Evolutionary conservation across 768 basidiomycete genomes (phyloP).

Genomic region (Favolaschia claudopus): DNA sequence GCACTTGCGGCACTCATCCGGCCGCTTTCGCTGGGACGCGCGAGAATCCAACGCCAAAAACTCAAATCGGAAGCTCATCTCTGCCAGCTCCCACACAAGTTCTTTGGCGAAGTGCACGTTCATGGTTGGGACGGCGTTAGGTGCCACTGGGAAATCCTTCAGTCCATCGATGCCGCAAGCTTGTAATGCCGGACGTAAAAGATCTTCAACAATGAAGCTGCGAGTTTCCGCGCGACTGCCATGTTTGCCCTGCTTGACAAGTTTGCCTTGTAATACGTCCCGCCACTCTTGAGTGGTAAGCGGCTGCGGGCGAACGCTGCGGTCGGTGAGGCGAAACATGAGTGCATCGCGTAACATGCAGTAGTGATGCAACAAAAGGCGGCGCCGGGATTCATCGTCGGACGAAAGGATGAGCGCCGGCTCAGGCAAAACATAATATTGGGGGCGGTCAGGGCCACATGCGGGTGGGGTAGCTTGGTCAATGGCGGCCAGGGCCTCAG

Average conservation of each 20-base stretch:
- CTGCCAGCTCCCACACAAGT: conserved; percentile 17
- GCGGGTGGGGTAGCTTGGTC: background rate
- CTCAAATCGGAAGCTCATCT: conserved; percentile 25
- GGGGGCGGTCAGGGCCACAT: background rate
- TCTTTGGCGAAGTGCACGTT: background rate
- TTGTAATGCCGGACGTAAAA: background rate
- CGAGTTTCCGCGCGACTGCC: background rate
- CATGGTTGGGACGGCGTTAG: background rate
- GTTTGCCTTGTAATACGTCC: background rate
- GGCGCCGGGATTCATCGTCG: background rate
- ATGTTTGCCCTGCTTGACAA: background rate
- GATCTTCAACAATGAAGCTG: background rate
- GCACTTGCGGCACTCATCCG: conserved; percentile 6
- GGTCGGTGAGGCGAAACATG: conserved; percentile 6
- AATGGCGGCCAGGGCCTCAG: conserved; percentile 2
- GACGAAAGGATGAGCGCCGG: background rate
- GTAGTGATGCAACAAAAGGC: conserved; percentile 3
- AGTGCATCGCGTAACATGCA: background rate
- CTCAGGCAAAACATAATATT: conserved; percentile 7
- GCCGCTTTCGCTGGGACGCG: conserved; percentile 3
- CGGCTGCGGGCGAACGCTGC: background rate
- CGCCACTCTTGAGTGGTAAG: conserved; percentile 9
- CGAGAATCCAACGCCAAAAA: conserved; percentile 23
- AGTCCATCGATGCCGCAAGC: conserved; percentile 5
- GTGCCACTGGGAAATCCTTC: conserved; percentile 2